Conservation (phyloP, 2,329 filamentous ascomycete genomes). For the Aspergillus aculeatus region DNA sequence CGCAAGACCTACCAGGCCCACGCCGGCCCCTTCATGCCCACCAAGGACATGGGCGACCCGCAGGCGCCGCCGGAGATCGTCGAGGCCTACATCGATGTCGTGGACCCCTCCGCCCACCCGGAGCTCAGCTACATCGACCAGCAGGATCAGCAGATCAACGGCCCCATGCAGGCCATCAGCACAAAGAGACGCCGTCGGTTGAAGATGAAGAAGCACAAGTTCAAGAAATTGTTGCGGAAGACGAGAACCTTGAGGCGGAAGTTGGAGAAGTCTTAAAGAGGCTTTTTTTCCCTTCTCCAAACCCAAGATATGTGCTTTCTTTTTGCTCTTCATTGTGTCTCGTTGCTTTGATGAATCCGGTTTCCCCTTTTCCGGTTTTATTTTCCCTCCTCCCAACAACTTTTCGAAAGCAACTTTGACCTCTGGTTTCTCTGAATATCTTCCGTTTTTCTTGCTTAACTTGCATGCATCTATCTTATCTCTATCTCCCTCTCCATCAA, state of each 20-base stretch:
- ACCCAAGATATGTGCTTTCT: slow-evolving; percentile 1
- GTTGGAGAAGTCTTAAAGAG: slow-evolving; percentile 60
- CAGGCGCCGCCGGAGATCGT: slow-evolving; percentile 21
- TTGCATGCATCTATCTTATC: slow-evolving; percentile 2
- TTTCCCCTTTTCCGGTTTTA: slow-evolving; percentile 12
- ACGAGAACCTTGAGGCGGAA: slow-evolving; percentile 86
- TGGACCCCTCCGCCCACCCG: slow-evolving; percentile 38
- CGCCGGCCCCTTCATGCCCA: slow-evolving; percentile 50
- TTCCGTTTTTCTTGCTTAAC: background rate
- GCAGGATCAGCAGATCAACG: slow-evolving; percentile 57
- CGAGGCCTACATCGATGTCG: slow-evolving; percentile 55
- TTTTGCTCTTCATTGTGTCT: slow-evolving; percentile 5
- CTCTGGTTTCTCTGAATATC: background rate
- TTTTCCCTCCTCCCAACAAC: background rate
- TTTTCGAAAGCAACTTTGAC: background rate
- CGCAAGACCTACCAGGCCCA: slow-evolving; percentile 53
- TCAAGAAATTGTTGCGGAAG: slow-evolving; percentile 97
- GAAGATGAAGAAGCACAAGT: slow-evolving; percentile 99
- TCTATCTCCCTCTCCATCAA: slow-evolving; percentile 1
- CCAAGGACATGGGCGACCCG: slow-evolving; percentile 40
- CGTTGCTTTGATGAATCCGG: background rate
- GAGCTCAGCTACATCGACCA: slow-evolving; percentile 58
- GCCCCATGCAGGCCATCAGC: slow-evolving; percentile 75
- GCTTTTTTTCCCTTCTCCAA: slow-evolving; percentile 15
- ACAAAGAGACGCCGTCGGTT: slow-evolving; percentile 89